Evolutionary conservation across 192 early-diverging fungal species (phyloP), one percentile per base, ranked within the genome.

Genomic region (Coemansia sp.): DNA sequence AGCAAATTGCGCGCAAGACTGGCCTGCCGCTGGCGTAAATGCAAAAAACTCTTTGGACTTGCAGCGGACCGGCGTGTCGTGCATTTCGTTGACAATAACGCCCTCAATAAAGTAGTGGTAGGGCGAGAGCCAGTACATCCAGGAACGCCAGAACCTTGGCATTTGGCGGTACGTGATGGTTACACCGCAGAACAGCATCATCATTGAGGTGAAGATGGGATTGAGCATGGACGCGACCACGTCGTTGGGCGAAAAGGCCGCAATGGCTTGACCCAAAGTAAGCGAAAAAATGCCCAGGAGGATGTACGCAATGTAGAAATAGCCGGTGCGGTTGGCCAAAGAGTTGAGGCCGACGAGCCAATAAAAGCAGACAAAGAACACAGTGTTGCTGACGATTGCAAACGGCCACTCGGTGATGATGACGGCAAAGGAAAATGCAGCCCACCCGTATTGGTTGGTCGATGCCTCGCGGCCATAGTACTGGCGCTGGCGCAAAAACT

Each of bases 301-400:
- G 22, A 82, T 66, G 43, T 86, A 76, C 34, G 84, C 61, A n/a
- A 89, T 26, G 61, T 87, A 93, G 46, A 91, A 87, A 56, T 83
- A 90, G 35, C 84, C 82, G 3, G 72, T 77, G 43, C 83, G 65
- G 27, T 76, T 68, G 11, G 82, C 65, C 8, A 63, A 59, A 8
- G 27, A 50, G 37, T 79, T 80, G 32, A 93, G 79, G 1, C 87
- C 88, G n/a, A 84, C 80, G 19, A 85, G 82, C 86, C 87, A 93
- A 76, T 93, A 93, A 52, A 88, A 90, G 37, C 83, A 70, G n/a
- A 85, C 60, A 72, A 90, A 90, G 65, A 86, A 90, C 41, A 80
- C 44, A 0, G 89, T 87, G 43, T 82, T 70, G 19, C 83, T 68
- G 38, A 89, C 48, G 10, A 88, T 43, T 0, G 86, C 81, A 42